Evolutionary conservation across 1,139 yeast genomes (phyloP), one percentile per base, ranked within the genome.

Genomic region (Taphrina wiesneri): DNA sequence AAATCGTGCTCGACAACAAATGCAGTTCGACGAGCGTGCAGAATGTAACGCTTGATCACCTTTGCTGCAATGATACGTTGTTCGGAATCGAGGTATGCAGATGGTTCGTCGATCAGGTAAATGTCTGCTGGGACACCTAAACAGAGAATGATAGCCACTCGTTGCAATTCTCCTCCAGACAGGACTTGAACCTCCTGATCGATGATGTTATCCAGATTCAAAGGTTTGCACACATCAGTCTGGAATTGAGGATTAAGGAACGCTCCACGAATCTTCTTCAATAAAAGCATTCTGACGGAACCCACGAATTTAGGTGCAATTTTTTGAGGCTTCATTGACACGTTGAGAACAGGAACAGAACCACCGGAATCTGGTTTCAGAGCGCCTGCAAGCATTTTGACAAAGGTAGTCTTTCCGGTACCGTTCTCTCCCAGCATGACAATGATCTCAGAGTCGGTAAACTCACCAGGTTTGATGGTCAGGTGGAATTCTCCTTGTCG

Each of bases 351-450:
- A 66, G 98, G 97, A 70, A 90, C 86, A 74, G 85, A 84, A 70
- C 80, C 78, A 67, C 90, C 90, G 71, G 85, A 84, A 78, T 92
- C 97, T 47, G 98, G 95, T 61, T 89, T 82, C 71, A 89, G 82
- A 53, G 90, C 90, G 74, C 99, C 99, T 23, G 99, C 98, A 73
- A 93, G 83, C 75, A 93, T 81, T 77, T 88, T 89, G 83, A 97
- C 92, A 82, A 93, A 87, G 7, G 99, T 93, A 52, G 99, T 93
- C 81, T 93, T 93, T 82, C 99, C 99, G 26, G 99, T 93, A 81
- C 99, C 99, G 77, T 93, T 93, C 81, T 93, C 99, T 77, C 99
- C 99, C 96, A 93, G 92, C 97, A 93, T 90, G 68, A 93, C 99
- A 75, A 93, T 84, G 74, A 93, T 93, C 81, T 93, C 99, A 52